Conservation (phyloP, 768 basidiomycete genomes). For the Tylopilus vinaceipallidus region DNA sequence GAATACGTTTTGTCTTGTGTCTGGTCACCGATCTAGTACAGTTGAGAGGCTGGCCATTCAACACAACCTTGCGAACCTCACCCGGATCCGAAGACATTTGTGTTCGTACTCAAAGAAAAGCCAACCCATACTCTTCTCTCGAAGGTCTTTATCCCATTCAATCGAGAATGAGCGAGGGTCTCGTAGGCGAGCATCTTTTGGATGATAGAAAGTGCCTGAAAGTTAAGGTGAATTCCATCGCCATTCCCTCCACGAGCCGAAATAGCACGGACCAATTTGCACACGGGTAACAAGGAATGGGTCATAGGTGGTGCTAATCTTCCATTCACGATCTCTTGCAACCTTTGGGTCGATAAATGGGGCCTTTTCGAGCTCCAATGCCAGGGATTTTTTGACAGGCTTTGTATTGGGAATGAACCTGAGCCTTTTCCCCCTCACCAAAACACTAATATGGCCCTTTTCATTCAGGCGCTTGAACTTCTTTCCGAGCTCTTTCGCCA, state of each 20-base stretch:
- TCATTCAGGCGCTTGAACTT: slow-evolving; percentile 47
- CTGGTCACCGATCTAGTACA: slow-evolving; percentile 55
- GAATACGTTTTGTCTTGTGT: slow-evolving; percentile 48
- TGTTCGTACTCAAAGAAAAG: slow-evolving; percentile 67
- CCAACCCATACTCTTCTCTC: slow-evolving; percentile 45
- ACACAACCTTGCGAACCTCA: slow-evolving; percentile 27
- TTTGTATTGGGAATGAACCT: slow-evolving; percentile 18
- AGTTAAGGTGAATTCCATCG: no score
- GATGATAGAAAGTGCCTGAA: slow-evolving; percentile 30
- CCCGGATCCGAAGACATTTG: slow-evolving; percentile 62
- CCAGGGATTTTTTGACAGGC: slow-evolving; percentile 11
- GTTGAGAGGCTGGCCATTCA: neutral
- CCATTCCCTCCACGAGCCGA: no score
- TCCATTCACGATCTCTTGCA: slow-evolving; percentile 48
- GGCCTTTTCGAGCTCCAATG: slow-evolving; percentile 48
- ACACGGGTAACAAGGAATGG: slow-evolving; percentile 56
- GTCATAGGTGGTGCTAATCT: slow-evolving; percentile 41
- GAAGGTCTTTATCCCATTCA: slow-evolving; percentile 63
- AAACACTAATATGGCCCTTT: slow-evolving; percentile 38
- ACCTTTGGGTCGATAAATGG: slow-evolving; percentile 54
- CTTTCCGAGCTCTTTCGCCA: slow-evolving; percentile 33
- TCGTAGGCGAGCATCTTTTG: slow-evolving; percentile 23
- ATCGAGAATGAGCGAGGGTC: slow-evolving; percentile 58
- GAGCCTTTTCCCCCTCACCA: slow-evolving; percentile 42
- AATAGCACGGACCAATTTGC: slow-evolving; percentile 56